A percentile compares a stretch with the other conserved stretches of the same genome.
Conservation (phyloP, 2,329 filamentous ascomycete genomes). For the Trichophyton equinum region DNA sequence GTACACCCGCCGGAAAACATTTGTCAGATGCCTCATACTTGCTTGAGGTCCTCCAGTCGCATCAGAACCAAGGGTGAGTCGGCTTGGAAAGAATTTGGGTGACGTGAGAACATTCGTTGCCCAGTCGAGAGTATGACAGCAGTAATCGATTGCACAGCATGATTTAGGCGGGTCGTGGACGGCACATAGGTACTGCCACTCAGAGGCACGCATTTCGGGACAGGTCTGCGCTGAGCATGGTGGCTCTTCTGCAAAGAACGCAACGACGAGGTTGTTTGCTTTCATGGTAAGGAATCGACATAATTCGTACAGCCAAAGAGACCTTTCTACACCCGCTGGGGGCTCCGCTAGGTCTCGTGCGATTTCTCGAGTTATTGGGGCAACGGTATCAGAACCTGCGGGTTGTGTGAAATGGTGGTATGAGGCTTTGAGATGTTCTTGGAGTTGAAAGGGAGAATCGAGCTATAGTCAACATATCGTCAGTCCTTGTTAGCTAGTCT, state of each 20-base stretch:
- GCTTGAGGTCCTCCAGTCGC: slow-evolving; percentile 31
- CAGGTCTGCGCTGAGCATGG: slow-evolving; percentile 83
- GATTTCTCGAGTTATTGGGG: slow-evolving; percentile 62
- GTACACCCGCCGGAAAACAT: slow-evolving; percentile 88
- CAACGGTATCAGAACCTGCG: slow-evolving; percentile 43
- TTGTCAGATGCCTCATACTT: slow-evolving; percentile 60
- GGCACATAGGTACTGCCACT: slow-evolving; percentile 98
- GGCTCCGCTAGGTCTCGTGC: slow-evolving; percentile 66
- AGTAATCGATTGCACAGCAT: slow-evolving; percentile 98
- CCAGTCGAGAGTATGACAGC: slow-evolving; percentile 97
- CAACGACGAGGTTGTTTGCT: slow-evolving; percentile 82
- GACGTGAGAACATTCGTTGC: slow-evolving; percentile 89
- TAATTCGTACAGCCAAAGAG: slow-evolving; percentile 94
- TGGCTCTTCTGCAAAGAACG: slow-evolving; percentile 80
- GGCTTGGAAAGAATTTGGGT: slow-evolving; percentile 86
- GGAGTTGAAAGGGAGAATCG: slow-evolving; percentile 91
- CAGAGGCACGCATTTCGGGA: slow-evolving; percentile 94
- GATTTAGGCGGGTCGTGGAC: slow-evolving; percentile 94
- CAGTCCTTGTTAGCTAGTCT: slow-evolving; percentile 3
- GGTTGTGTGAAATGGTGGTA: slow-evolving; percentile 69
- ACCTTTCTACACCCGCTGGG: slow-evolving; percentile 68
- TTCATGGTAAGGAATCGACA: slow-evolving; percentile 92
- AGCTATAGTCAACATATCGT: slow-evolving; percentile 46
- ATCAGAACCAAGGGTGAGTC: slow-evolving; percentile 49
- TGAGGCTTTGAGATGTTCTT: slow-evolving; percentile 89